Evolutionary conservation across 2,329 filamentous ascomycete species (phyloP).

Genomic region (Niveomyces coronatus): DNA sequence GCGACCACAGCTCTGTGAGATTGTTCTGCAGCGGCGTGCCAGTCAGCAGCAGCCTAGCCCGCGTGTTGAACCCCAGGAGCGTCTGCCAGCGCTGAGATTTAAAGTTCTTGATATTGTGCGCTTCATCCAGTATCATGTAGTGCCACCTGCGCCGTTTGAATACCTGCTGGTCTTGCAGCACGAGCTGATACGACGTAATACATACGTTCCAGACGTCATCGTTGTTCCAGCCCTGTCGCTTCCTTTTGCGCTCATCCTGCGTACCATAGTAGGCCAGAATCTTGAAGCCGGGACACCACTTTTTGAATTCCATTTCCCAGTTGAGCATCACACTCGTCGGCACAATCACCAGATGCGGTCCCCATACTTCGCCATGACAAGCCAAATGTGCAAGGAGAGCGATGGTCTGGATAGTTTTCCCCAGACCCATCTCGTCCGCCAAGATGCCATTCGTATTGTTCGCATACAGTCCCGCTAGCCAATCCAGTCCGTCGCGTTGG

Average conservation of each 20-base stretch:
- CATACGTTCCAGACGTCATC: conserved; percentile 94
- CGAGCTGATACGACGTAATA: conserved; percentile 95
- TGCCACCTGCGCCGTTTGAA: conserved; percentile 93
- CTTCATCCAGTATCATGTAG: conserved; percentile 96
- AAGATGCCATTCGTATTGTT: conserved; percentile 93
- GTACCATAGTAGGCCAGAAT: conserved; percentile 95
- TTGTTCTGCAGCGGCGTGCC: conserved; percentile 97
- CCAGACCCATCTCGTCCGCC: conserved; percentile 96
- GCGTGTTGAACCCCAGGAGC: conserved; percentile 85
- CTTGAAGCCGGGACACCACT: conserved; percentile 96
- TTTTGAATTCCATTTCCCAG: conserved; percentile 99
- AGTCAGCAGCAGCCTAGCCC: conserved; percentile 75
- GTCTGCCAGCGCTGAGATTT: conserved; percentile 96
- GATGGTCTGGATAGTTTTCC: conserved; percentile 98
- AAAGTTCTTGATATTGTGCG: conserved; percentile 99
- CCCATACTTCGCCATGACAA: conserved; percentile 84
- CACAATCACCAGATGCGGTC: conserved; percentile 89
- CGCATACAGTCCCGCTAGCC: conserved; percentile 85
- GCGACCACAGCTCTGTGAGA: conserved; percentile 89
- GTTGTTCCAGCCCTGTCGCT: conserved; percentile 87
- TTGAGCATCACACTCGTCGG: conserved; percentile 98
- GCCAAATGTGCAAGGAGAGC: conserved; percentile 86
- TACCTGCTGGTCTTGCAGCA: conserved; percentile 85
- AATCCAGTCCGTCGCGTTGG: conserved; percentile 93
- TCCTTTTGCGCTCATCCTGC: conserved; percentile 82